Base-by-base conservation (phyloP, 2,329 filamentous ascomycete genomes). In the Ampelomyces quisqualis region DNA sequence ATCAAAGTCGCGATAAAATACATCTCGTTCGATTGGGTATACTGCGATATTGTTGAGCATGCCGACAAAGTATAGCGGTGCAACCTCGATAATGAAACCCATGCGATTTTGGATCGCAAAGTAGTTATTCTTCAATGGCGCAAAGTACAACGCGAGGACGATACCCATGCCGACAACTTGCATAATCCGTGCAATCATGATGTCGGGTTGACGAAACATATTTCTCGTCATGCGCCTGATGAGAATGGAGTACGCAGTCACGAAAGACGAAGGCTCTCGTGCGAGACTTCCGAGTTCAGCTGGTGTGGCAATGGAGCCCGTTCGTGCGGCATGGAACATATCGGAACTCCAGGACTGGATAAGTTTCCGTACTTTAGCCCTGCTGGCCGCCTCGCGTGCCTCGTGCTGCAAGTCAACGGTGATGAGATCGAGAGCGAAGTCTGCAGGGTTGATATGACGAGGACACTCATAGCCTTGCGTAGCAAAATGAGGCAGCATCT, bases 31-130 rank as follows among this genome's bases (percentile, higher is more conserved):
- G 27, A 72, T 72, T 0, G 86, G 86, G 57, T 89, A 89, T 6
- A 87, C 76, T 3, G 85, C 84, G 3, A 89, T 82, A 56, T 89
- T 89, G 63, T 90, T 85, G 9, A 90, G 74, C 85, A 90, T 88
- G 19, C 86, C 86, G 2, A 87, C 79, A 53, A 86, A 86, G 65
- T 86, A 86, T 23, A 87, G 79, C 0, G 85, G 82, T 1, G 81
- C 79, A 20, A 89, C 76, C 58, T 90, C 80, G 49, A 89, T 82
- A 1, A 89, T 71, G 51, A 88, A 85, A 0, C 86, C 86, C 53
- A 90, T 77, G 1, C 86, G 78, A 35, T 82, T 87, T 62, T 90
- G 86, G 0, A 90, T 77, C 2, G 80, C 80, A 38, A 76, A 79
- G 69, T 85, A 88, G 62, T 88, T 77, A 57, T 81, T 76, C 51